Base-by-base conservation (phyloP, 805 yeast genomes). In the Tetrapisispora phaffii region DNA sequence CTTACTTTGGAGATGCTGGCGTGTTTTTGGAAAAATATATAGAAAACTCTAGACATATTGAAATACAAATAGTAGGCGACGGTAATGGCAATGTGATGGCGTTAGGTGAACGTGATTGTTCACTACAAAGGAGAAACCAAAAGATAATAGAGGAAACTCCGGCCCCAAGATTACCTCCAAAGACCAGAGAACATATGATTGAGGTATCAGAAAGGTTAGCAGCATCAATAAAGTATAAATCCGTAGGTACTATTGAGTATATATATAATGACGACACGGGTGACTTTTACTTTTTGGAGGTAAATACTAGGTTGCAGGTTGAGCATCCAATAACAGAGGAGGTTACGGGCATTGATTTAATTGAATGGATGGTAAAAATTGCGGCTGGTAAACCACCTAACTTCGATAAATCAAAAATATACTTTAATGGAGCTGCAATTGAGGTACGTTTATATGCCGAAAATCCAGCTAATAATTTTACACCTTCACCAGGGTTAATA, bases 191-290 rank as follows among this genome's bases (percentile, higher is more conserved):
- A 37, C 74, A 71, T 43, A 80, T 90, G 83, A 79, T 89, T 66
- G 70, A 71, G 43, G 90, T 96, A 36, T 86, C 96, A 36, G 95
- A 85, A 63, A 81, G 79, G 44, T 71, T 90, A 50, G 96, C 82
- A 39, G 68, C 88, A 2, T 69, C 82, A 22, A 79, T 93, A 82
- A 81, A 85, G 56, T 90, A 93, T 70, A 88, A 86, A 67, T 80
- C 96, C 68, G 98, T 97, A 34, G 98, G 97, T 65, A 90, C 98
- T 7, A 95, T 93, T 56, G 98, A 90, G 68, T 90, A 81, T 63
- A 89, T 90, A 57, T 90, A 85, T 60, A 97, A 93, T 61, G 82
- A 83, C 58, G 73, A 66, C 45, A 72, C 95, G 55, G 90, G 89
- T 61, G 93, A 82, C 61, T 93, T 90, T 64, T 90, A 90, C 71